Percentiles rank a stretch among this genome's conserved stretches.
Conservation (phyloP, 371 early-diverging fungal genomes). For the Fennellomyces sp. region DNA sequence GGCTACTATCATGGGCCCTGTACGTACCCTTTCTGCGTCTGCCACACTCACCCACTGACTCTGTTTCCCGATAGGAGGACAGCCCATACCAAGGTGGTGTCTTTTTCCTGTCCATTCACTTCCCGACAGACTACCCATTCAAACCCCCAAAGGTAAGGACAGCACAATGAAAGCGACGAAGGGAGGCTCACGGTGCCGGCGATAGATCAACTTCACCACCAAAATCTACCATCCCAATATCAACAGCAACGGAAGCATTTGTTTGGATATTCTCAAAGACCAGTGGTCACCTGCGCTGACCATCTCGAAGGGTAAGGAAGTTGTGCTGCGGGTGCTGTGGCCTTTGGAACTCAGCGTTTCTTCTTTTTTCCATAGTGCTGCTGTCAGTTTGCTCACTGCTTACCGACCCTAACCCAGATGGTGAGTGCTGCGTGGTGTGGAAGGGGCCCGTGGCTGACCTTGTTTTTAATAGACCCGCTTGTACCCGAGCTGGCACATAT, state of each 20-base stretch:
- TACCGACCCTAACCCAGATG: conserved; percentile 98
- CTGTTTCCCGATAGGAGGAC: conserved; percentile 38
- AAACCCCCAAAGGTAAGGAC: conserved; percentile 93
- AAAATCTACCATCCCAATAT: conserved; percentile 99
- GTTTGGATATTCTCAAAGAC: conserved; percentile 97
- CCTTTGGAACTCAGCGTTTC: not conserved
- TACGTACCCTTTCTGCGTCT: conserved; percentile 43
- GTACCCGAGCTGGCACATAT: conserved; percentile 97
- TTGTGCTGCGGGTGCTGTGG: not conserved
- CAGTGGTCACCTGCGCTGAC: conserved; percentile 99
- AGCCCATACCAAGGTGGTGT: conserved; percentile 88
- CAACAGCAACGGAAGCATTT: conserved; percentile 98
- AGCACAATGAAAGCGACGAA: not conserved
- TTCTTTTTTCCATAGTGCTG: conserved; percentile 65
- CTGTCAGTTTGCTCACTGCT: conserved; percentile 96
- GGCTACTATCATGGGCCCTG: conserved; percentile 96
- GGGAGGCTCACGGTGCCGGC: not conserved
- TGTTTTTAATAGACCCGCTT: conserved; percentile 69
- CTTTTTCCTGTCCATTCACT: conserved; percentile 97
- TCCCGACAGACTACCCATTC: conserved; percentile 99
- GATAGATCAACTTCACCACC: conserved; percentile 92
- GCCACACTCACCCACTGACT: not conserved
- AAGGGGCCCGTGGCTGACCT: not conserved
- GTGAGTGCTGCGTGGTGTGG: conserved; percentile 23
- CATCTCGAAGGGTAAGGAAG: conserved; percentile 81